A percentile compares a stretch with the other conserved stretches of the same genome.
These are phyloP conservation scores for Parachaetomium inaequale DNA, from an alignment of 495 filamentous ascomycete species.

Conservation along the genomic window DNA sequence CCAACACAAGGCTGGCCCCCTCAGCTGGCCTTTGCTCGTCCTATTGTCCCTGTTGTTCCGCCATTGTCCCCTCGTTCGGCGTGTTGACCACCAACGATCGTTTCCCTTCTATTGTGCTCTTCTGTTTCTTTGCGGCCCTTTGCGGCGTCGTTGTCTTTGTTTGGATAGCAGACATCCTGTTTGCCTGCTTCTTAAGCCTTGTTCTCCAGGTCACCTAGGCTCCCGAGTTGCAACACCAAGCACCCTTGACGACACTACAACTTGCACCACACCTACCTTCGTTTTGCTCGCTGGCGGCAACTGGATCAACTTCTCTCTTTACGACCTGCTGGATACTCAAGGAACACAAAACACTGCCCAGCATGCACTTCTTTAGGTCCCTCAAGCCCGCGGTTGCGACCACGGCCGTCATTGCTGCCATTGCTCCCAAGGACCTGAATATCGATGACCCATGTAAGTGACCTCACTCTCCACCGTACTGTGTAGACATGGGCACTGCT, in stretches of 20 bases:
- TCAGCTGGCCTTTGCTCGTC: conserved; percentile 12
- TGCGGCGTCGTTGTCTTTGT: conserved; percentile 2
- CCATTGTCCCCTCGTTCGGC: conserved; percentile 7
- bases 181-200: background rate
- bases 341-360: background rate
- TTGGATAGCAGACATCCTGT: background rate
- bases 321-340: conserved; percentile 1
- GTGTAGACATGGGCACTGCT: background rate
- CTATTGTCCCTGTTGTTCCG: conserved; percentile 12
- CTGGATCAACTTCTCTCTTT: conserved; percentile 9
- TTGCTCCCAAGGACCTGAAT: conserved; percentile 42
- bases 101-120: conserved; percentile 10
- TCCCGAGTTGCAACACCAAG: background rate
- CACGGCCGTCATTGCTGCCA: conserved; percentile 31
- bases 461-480: background rate
- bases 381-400: conserved; percentile 27
- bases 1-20: conserved; percentile 1
- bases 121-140: background rate
- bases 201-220: no score
- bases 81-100: conserved; percentile 19
- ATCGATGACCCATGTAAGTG: conserved; percentile 40
- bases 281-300: conserved; percentile 32
- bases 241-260: background rate
- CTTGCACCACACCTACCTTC: background rate
- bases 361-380: conserved; percentile 37